Percentiles rank a stretch among this genome's conserved stretches.
Conservation (phyloP, 305 asterid species). For the Fraxinus ornus region DNA sequence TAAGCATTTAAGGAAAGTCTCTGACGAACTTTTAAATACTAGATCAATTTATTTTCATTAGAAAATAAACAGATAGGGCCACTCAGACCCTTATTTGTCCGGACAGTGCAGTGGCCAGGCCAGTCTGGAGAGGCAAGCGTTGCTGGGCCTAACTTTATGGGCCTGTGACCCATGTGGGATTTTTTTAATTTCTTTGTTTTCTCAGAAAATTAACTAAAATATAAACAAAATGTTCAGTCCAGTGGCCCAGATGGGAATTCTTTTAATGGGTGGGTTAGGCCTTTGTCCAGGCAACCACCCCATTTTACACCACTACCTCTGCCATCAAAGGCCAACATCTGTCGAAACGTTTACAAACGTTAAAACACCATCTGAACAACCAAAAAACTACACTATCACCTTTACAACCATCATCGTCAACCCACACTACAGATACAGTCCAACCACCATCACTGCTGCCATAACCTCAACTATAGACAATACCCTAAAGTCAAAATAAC, state of each 20-base stretch:
- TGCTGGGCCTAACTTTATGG: background rate
- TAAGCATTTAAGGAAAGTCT: background rate
- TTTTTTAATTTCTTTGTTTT: background rate
- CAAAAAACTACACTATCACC: background rate
- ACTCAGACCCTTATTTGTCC: background rate
- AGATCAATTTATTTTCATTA: background rate
- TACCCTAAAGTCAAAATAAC: background rate
- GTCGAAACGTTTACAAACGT: background rate
- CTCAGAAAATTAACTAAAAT: background rate
- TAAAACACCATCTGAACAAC: background rate
- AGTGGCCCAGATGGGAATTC: background rate
- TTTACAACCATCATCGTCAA: background rate
- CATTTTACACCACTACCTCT: background rate
- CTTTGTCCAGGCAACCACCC: background rate
- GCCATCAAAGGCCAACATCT: background rate
- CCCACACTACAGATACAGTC: background rate
- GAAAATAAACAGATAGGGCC: background rate
- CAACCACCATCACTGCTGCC: background rate
- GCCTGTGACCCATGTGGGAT: background rate
- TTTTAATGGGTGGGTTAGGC: background rate
- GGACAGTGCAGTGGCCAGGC: background rate
- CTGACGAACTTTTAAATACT: background rate
- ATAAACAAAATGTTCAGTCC: background rate
- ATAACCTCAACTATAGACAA: background rate
- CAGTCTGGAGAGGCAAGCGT: background rate